Evolutionary conservation across 2,329 filamentous ascomycete genomes (phyloP), one percentile per base, ranked within the genome.

Genomic region (Parastagonospora avenae): DNA sequence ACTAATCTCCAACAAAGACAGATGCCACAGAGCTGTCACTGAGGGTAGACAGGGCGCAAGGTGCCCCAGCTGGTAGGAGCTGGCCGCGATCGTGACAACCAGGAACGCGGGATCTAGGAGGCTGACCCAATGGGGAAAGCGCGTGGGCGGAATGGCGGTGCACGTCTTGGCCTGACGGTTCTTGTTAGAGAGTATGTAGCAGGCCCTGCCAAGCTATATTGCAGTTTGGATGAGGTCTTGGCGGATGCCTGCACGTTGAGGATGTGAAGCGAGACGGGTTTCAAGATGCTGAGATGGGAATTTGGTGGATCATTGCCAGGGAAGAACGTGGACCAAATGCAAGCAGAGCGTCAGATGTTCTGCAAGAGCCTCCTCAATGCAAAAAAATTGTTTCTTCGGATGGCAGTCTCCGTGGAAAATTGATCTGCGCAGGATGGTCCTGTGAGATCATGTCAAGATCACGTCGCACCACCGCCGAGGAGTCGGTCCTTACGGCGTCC

Each of bases 121-220:
- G 39, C 31, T 27, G 38, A 28, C 31, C 11, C 30, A 31, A 30
- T 12, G 1, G 24, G 33, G 42, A 29, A 41, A 42, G 33, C 41
- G 42, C 38, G 38, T 40, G n/a, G 14, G 29, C 42, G 42, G 49
- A 33, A 40, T 24, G 38, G 45, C 42, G 27, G 41, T 54, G 48
- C 40, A 47, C 36, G 16, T 35, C 60, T 62, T 60, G 60, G 60
- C 61, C 53, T 59, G 48, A 64, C 60, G 54, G 15, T 33, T 44
- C 31, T 15, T 41, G 63, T 66, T 50, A 48, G 53, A 64, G 52
- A 51, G 12, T 36, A 29, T 47, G 56, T 54, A 59, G 51, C 57
- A 60, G 54, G 52, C 44, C 37, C 48, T 50, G 50, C 47, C 48
- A 54, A 54, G 58, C 57, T 54, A 39, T 43, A 46, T 41, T 55